Evolutionary conservation across 345 rosid species (phyloP).

Genomic region (Lepidium africanum): DNA sequence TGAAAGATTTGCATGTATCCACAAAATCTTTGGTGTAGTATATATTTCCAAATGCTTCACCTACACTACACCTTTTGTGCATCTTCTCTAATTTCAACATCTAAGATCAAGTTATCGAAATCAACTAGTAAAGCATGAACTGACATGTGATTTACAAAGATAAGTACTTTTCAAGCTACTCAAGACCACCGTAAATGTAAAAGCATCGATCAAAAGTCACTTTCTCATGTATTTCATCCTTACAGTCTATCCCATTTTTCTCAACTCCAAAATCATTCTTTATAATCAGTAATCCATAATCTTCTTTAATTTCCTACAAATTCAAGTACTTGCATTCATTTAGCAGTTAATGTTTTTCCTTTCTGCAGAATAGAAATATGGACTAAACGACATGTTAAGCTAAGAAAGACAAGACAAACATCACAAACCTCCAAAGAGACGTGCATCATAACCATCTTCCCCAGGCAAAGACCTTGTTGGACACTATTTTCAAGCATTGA

Average conservation of each 20-base stretch:
- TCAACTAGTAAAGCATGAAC: not conserved
- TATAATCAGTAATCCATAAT: constrained; percentile 72
- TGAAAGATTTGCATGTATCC: constrained; percentile 47
- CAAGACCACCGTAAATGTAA: constrained; percentile 98
- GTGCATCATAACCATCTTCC: constrained; percentile 65
- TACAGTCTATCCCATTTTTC: constrained; percentile 28
- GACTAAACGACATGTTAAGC: not conserved
- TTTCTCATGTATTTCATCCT: constrained; percentile 74
- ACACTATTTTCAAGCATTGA: constrained; percentile 75
- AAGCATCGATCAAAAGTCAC: constrained; percentile 93
- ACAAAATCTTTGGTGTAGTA: constrained; percentile 68
- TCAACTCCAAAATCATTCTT: constrained; percentile 65
- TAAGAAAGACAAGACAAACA: not conserved
- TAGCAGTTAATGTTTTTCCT: constrained; percentile 83
- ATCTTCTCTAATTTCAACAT: too few relatives aligned
- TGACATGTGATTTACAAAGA: not conserved
- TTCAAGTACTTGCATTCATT: constrained; percentile 97
- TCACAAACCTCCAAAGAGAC: constrained; percentile 76
- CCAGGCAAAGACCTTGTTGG: constrained; percentile 57
- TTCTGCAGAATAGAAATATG: constrained; percentile 41
- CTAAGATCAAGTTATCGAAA: too few relatives aligned
- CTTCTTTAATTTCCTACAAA: constrained; percentile 67
- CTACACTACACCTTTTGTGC: constrained; percentile 2
- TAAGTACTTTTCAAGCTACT: constrained; percentile 54
- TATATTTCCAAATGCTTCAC: constrained; percentile 61